Conservation (phyloP, 352 stramenopile species). For the Phytophthora colocasiae region DNA sequence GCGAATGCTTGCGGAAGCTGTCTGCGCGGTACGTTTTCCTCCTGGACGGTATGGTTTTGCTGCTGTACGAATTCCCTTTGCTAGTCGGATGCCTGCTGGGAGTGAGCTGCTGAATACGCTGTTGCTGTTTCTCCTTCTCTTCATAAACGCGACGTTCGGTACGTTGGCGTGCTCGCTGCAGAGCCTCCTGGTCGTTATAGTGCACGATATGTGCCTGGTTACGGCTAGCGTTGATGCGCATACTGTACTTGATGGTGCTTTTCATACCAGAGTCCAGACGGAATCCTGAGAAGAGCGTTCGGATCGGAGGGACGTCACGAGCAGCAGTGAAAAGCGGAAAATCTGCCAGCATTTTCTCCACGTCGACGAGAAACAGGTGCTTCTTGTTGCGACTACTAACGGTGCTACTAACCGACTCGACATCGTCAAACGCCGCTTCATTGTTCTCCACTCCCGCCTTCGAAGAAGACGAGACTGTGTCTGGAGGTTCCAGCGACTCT, state of each 20-base stretch:
- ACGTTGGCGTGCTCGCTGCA: slow-evolving; percentile 56
- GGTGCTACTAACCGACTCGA: slow-evolving; percentile 24
- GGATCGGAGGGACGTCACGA: slow-evolving; percentile 50
- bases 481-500: slow-evolving; percentile 14
- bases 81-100: slow-evolving; percentile 38
- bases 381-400: slow-evolving; percentile 39
- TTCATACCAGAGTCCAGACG: slow-evolving; percentile 81
- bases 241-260: slow-evolving; percentile 72
- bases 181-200: slow-evolving; percentile 65
- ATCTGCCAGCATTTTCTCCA: slow-evolving; percentile 49
- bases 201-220: slow-evolving; percentile 76
- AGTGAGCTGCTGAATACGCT: slow-evolving; percentile 59
- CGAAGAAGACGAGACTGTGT: slow-evolving; percentile 9
- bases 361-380: slow-evolving; percentile 43
- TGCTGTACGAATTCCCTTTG: slow-evolving; percentile 47
- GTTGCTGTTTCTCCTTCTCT: slow-evolving; percentile 69
- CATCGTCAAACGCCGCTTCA: slow-evolving; percentile 27
- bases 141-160: slow-evolving; percentile 75
- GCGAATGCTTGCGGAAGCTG: slow-evolving; percentile 48
- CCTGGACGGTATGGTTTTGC: slow-evolving; percentile 51
- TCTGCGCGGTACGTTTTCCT: slow-evolving; percentile 63
- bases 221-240: slow-evolving; percentile 80
- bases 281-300: slow-evolving; percentile 67
- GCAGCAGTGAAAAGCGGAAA: slow-evolving; percentile 49
- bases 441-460: slow-evolving; percentile 11